Percentiles rank a stretch among this genome's conserved stretches.
Evolutionary conservation across 2,329 filamentous ascomycete species (phyloP).

Genomic region (Fonsecaea multimorphosa): DNA sequence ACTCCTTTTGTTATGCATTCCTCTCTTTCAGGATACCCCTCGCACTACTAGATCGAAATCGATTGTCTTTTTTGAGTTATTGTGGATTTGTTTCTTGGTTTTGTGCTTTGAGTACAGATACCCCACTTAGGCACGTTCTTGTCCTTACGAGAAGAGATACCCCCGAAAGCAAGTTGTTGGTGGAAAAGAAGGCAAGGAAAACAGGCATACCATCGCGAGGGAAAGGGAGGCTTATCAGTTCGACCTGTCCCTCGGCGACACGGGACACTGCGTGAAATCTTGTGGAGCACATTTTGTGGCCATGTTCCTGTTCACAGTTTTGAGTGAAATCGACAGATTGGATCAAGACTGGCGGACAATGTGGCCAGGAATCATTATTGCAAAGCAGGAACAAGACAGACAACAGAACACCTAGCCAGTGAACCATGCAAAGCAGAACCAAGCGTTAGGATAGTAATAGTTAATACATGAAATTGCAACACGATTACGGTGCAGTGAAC

Average conservation of each 20-base stretch:
- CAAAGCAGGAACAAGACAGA: constrained; percentile 20
- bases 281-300: constrained; percentile 18
- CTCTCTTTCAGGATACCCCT: constrained; percentile 37
- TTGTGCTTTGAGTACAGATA: constrained; percentile 37
- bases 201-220: constrained; percentile 4
- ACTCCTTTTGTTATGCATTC: constrained; percentile 34
- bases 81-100: constrained; percentile 22
- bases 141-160: constrained; percentile 38
- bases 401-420: constrained; percentile 19
- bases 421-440: constrained; percentile 23
- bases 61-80: constrained; percentile 26
- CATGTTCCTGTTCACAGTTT: constrained; percentile 24
- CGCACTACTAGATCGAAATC: constrained; percentile 36
- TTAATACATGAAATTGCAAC: constrained; percentile 26
- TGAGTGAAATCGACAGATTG: constrained; percentile 4
- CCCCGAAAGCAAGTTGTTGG: constrained; percentile 31
- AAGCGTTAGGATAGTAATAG: constrained; percentile 34
- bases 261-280: constrained; percentile 18
- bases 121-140: constrained; percentile 37
- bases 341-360: not conserved
- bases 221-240: constrained; percentile 30
- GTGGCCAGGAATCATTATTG: constrained; percentile 6
- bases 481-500: not conserved
- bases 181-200: constrained; percentile 27
- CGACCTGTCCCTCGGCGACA: constrained; percentile 9